Percentiles rank a stretch among this genome's conserved stretches.
phyloP scores from a whole-genome alignment of 2,329 filamentous ascomycete species.

The Phyllosticta paracitricarpa region DNA sequence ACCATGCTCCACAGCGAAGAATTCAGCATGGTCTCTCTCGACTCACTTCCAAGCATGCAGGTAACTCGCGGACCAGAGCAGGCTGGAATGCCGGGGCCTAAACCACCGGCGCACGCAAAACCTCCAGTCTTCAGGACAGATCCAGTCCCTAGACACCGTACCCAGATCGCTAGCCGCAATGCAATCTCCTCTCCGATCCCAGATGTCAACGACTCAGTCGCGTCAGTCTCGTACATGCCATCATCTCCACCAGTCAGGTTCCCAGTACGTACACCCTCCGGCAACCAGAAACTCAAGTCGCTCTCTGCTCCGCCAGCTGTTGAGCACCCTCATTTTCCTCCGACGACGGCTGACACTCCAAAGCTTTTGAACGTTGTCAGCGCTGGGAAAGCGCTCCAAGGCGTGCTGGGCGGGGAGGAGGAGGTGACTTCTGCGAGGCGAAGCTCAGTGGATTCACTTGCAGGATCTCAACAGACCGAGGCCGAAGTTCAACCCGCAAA shows the following conservation, averaged over 20 bases:
- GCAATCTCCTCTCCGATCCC: constrained; percentile 1
- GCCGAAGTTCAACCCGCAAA: constrained; percentile 14
- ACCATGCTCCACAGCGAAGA: constrained; percentile 40
- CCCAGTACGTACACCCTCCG: constrained; percentile 20
- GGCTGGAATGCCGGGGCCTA: neutral
- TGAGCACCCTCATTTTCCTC: constrained; percentile 13
- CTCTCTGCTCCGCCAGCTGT: constrained; percentile 24
- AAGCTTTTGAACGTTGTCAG: constrained; percentile 26
- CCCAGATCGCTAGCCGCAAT: neutral
- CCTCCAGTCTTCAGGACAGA: neutral
- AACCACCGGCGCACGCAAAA: neutral
- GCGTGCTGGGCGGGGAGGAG: constrained; percentile 22
- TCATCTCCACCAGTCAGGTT: constrained; percentile 15
- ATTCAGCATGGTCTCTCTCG: constrained; percentile 42
- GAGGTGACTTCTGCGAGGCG: neutral
- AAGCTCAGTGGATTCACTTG: neutral
- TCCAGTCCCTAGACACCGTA: neutral
- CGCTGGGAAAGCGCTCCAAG: constrained; percentile 29
- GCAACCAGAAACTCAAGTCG: constrained; percentile 15
- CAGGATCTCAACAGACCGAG: neutral
- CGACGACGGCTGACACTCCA: constrained; percentile 1
- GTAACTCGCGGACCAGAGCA: constrained; percentile 17
- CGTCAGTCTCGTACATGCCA: constrained; percentile 10
- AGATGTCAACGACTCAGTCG: constrained; percentile 3
- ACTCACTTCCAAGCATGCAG: constrained; percentile 32